Percentiles rank a stretch among this genome's conserved stretches.
Evolutionary conservation across 129 eudicot species (phyloP).

Genomic region (Solidago caesia): DNA sequence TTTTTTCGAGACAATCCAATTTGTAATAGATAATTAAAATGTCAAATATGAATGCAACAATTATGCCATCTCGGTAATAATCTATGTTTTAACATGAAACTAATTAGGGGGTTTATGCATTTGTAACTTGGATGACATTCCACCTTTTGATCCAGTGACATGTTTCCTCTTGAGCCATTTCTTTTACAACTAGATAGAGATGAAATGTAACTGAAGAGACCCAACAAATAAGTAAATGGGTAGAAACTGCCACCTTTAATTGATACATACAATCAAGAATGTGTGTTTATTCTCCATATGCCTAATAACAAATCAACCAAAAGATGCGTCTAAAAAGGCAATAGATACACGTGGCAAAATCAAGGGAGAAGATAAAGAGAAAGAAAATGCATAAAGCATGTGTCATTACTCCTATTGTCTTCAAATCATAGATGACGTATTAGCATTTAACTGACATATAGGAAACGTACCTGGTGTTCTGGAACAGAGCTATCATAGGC

Average conservation of each 20-base stretch:
- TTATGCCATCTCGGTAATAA: not conserved
- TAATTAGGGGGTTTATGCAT: not conserved
- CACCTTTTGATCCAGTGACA: no score
- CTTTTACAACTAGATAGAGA: not conserved
- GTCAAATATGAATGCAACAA: not conserved
- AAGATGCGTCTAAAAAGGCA: no score
- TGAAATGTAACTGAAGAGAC: not conserved
- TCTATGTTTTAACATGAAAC: not conserved
- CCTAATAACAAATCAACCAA: no score
- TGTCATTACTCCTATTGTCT: not conserved
- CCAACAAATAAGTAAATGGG: not conserved
- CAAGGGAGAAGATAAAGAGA: no score
- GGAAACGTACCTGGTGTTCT: slow-evolving; percentile 73
- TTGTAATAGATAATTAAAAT: not conserved
- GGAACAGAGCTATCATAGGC: slow-evolving; percentile 69
- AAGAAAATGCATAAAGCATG: not conserved
- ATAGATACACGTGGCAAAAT: no score
- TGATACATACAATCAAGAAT: not conserved
- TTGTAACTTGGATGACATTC: no score
- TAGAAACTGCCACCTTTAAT: not conserved
- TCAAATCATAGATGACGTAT: not conserved
- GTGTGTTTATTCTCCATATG: not conserved
- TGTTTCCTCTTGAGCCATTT: not conserved
- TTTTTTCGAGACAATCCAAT: no score
- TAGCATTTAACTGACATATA: slow-evolving; percentile 4